Evolutionary conservation across 2,329 filamentous ascomycete genomes (phyloP).

Genomic region (Xylaria hypoxylon): DNA sequence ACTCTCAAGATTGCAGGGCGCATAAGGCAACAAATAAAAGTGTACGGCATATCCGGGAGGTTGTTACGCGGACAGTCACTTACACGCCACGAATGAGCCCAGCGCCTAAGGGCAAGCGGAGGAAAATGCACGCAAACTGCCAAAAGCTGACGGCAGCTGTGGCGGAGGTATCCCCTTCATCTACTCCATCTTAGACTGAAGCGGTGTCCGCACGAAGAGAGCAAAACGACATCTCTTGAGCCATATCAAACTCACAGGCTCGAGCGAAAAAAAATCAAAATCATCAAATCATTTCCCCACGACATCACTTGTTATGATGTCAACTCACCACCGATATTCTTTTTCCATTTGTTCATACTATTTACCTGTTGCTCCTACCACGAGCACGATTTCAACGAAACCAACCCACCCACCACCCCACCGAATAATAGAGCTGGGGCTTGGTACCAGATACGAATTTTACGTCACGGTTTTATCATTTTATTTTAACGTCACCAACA

Average conservation of each 20-base stretch:
- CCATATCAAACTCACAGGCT: slow-evolving; percentile 2
- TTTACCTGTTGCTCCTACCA: slow-evolving; percentile 13
- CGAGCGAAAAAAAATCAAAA: slow-evolving; percentile 28
- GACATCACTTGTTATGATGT: slow-evolving; percentile 17
- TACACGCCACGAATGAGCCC: slow-evolving; percentile 90
- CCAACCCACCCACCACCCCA: slow-evolving; percentile 9
- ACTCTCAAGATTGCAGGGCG: slow-evolving; percentile 67
- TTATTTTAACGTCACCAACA: slow-evolving; percentile 31
- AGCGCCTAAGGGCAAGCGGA: slow-evolving; percentile 89
- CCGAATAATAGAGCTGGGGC: slow-evolving; percentile 29
- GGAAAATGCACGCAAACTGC: slow-evolving; percentile 65
- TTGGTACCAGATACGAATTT: slow-evolving; percentile 37
- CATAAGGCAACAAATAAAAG: slow-evolving; percentile 70
- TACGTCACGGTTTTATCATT: slow-evolving; percentile 32
- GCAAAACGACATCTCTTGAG: slow-evolving; percentile 20
- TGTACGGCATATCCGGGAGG: slow-evolving; percentile 81
- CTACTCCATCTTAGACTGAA: slow-evolving; percentile 44
- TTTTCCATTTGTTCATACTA: slow-evolving; percentile 48
- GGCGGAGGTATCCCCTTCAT: slow-evolving; percentile 31
- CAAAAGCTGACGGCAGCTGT: slow-evolving; percentile 43
- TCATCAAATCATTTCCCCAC: slow-evolving; percentile 23
- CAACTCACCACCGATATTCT: slow-evolving; percentile 11
- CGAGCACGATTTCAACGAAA: slow-evolving; percentile 12
- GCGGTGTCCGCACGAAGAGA: neutral
- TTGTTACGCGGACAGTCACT: slow-evolving; percentile 93